Evolutionary conservation across 768 basidiomycete species (phyloP), one percentile per base, ranked within the genome.

Genomic region (Cystobasidium ongulense): DNA sequence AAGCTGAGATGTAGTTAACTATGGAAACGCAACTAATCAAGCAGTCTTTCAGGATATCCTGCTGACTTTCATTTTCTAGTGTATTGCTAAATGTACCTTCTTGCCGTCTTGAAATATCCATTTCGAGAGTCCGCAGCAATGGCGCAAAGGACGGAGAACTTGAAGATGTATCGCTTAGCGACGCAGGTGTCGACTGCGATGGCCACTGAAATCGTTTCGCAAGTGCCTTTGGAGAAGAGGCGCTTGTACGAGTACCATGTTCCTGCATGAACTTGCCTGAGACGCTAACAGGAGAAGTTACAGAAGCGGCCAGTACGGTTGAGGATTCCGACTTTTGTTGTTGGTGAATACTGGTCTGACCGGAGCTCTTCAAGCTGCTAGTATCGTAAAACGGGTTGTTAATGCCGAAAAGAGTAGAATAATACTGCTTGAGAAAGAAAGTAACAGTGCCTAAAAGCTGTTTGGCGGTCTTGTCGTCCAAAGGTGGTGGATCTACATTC

Each of bases 371-470:
- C 7, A 33, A 31, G 57, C 57, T 31, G 25, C 23, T 38, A 4
- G 31, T 23, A 29, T 38, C 57, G 25, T 61, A 38, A 15, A 61
- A 38, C 18, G 63, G 33, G 63, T 65, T 41, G 23, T 61, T 61
- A 25, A 61, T 38, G 8, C 59, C 59, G 18, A 15, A 61, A 33
- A 17, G 25, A 64, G 35, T 15, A 67, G 57, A 27, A 41, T 41
- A 53, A 33, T 67, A n/a, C 54, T 71, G 68, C 36, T 33, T 54
- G 3, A 57, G 23, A 53, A 71, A 59, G 53, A 71, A 71, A 38
- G 68, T 39, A 18, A 71, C 43, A 18, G 68, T 71, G 7, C 68
- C 68, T 2, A 71, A 35, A 38, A 71, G 68, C 53, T 71, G 68
- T 25, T 61, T 54, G 1, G 68, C 50, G 21, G 68, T 71, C 29